Base-by-base conservation (phyloP, 768 basidiomycete species). In the Rhodotorula diobovata region DNA sequence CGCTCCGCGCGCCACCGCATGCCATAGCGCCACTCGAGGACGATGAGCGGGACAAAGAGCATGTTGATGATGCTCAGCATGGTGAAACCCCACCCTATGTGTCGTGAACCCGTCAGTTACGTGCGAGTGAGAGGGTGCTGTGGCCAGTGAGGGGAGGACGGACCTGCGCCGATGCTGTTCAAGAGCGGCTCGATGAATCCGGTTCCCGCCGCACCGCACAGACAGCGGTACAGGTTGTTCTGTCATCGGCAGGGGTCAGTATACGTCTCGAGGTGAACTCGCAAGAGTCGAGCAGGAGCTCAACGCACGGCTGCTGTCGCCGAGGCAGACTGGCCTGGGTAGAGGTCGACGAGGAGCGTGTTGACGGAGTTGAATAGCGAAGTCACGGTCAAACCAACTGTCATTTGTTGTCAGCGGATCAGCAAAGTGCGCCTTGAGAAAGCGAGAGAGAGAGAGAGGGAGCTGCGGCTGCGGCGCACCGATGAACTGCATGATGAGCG, bases 321-420 rank as follows among this genome's bases (percentile, higher is more conserved):
- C 1, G 66, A 67, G 2, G 70, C 70, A 6, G 55, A 57, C 58
- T 78, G 72, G 7, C 79, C 78, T 0, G 81, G 80, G 53, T 77
- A 76, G 37, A 82, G 63, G 71, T 82, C 81, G 61, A 81, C 76
- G 25, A 77, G 67, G 15, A 79, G 63, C 0, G 76, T 73, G 18
- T 35, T 45, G 54, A 67, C 46, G 39, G 48, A 61, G 57, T 74
- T 76, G 68, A 74, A 72, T 30, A 76, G 34, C 25, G 61, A 59
- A 23, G 72, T 75, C 23, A 75, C 65, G 16, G 67, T 64, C 25
- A 69, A 32, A 11, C 76, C 76, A 54, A 74, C 72, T 73, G 57
- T 5, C 20, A 15, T 1, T 12, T 4, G n/a, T 1, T 11, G 34
- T 1, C 2, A 7, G 28, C 1, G n/a, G 14, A 2, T 43, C 14